phyloP scores from a whole-genome alignment of 768 basidiomycete genomes.

The Collybia sordida region DNA sequence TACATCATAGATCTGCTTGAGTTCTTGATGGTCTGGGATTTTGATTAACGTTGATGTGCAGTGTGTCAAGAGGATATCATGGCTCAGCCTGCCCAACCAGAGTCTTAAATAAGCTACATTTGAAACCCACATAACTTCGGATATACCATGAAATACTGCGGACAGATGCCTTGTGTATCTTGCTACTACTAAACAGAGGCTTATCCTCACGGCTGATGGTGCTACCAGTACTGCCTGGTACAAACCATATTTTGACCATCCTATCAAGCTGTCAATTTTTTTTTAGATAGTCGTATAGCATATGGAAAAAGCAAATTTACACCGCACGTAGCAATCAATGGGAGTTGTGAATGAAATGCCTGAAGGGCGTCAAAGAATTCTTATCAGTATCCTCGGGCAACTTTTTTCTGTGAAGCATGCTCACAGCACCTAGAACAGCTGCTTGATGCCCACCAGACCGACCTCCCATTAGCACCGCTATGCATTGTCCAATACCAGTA shows the following conservation, averaged over 20 bases:
- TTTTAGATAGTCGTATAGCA: neutral
- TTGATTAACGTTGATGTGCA: conserved; percentile 52
- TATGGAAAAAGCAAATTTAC: conserved; percentile 36
- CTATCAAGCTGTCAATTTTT: conserved; percentile 57
- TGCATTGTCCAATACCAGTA: conserved; percentile 60
- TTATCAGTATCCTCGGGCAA: conserved; percentile 4
- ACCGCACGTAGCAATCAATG: conserved; percentile 76
- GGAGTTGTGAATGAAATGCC: conserved; percentile 67
- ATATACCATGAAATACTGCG: conserved; percentile 63
- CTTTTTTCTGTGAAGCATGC: conserved; percentile 33
- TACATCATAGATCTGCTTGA: conserved; percentile 25
- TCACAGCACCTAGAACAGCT: conserved; percentile 58
- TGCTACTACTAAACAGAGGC: conserved; percentile 68
- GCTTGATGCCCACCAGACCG: conserved; percentile 73
- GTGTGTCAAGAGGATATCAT: conserved; percentile 55
- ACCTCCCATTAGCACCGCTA: conserved; percentile 65
- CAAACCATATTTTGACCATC: conserved; percentile 72
- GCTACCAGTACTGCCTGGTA: conserved; percentile 38
- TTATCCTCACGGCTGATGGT: conserved; percentile 64
- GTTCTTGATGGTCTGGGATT: conserved; percentile 18
- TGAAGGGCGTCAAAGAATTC: conserved; percentile 19
- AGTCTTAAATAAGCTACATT: too few species aligned
- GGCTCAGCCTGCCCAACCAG: conserved; percentile 43
- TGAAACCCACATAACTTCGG: neutral
- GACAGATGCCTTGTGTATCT: conserved; percentile 65